phyloP scores from a whole-genome alignment of 257 asterid species.

The Solanum sparsipilum region DNA sequence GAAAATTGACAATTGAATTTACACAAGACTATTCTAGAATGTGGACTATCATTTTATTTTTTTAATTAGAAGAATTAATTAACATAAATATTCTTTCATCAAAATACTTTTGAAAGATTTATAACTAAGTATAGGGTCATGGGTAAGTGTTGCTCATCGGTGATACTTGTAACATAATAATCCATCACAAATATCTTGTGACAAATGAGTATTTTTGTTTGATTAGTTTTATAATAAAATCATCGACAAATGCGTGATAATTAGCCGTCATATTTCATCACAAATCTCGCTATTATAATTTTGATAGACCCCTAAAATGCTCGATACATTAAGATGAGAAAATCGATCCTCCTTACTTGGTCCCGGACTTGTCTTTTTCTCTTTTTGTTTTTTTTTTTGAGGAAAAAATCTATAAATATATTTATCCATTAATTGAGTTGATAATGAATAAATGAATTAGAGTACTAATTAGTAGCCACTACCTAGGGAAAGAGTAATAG shows the following conservation, averaged over 20 bases:
- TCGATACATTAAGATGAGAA: neutral
- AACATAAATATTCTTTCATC: neutral
- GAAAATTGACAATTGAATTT: neutral
- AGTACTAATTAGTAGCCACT: neutral
- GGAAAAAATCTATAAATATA: neutral
- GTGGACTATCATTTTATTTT: neutral
- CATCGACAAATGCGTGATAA: neutral
- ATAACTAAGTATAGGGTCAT: neutral
- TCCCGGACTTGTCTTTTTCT: too few species aligned
- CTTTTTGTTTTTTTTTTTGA: neutral
- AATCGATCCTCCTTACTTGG: neutral
- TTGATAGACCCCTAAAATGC: neutral
- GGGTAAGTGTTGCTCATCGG: neutral
- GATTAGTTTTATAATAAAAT: neutral
- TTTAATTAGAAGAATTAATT: neutral
- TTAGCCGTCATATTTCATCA: neutral
- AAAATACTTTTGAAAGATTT: neutral
- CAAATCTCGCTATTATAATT: neutral
- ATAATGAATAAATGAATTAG: too few species aligned
- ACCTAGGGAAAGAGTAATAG: neutral
- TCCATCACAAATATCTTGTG: neutral
- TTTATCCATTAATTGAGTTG: neutral
- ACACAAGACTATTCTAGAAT: neutral
- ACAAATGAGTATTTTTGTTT: neutral
- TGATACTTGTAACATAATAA: neutral